Conservation (phyloP, 179 eudicot genomes). For the Beta corolliflora region DNA sequence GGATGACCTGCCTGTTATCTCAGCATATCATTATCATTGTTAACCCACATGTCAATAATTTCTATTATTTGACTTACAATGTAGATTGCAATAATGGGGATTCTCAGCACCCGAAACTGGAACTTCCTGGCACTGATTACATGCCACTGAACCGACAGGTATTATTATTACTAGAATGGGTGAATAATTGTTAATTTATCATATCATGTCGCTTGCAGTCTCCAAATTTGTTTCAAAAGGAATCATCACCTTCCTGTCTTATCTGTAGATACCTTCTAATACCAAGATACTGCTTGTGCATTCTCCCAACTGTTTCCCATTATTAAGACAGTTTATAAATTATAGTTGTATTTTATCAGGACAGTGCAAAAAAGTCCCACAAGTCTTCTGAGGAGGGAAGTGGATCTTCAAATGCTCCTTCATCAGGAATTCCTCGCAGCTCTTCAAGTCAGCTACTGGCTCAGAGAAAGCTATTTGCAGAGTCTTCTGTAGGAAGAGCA, state of each 20-base stretch:
- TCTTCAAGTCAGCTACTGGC: constrained; percentile 50
- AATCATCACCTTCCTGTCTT: neutral
- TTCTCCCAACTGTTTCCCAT: neutral
- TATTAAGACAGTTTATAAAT: neutral
- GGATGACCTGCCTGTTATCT: neutral
- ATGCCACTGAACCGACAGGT: constrained; percentile 63
- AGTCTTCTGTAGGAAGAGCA: constrained; percentile 66
- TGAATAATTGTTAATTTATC: neutral
- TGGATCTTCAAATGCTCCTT: constrained; percentile 21
- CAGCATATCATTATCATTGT: neutral
- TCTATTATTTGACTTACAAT: constrained; percentile 10
- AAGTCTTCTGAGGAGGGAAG: constrained; percentile 18
- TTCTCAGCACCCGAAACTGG: constrained; percentile 63
- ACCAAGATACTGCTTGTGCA: neutral
- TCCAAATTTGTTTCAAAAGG: neutral
- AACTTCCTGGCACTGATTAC: constrained; percentile 66
- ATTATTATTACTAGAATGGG: constrained; percentile 5
- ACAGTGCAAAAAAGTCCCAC: constrained; percentile 8
- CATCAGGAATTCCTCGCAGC: constrained; percentile 32
- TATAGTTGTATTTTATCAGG: constrained; percentile 21
- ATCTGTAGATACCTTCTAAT: neutral
- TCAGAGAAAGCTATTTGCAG: constrained; percentile 71
- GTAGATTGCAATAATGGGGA: constrained; percentile 61
- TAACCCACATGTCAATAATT: neutral
- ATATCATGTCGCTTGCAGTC: neutral